Conservation (phyloP, 768 basidiomycete genomes). For the Daedaleopsis nitida region DNA sequence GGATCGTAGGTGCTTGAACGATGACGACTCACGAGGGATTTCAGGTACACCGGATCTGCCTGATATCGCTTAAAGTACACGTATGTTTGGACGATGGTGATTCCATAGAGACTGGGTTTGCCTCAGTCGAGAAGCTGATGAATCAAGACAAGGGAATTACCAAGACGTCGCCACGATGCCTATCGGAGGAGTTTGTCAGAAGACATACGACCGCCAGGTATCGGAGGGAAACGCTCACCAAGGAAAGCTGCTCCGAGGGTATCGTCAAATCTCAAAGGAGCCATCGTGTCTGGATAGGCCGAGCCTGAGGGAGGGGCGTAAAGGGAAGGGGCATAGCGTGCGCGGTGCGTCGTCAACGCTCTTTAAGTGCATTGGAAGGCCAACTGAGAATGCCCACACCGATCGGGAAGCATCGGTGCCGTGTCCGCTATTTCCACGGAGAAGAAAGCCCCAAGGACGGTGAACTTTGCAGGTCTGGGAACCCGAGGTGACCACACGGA, state of each 20-base stretch:
- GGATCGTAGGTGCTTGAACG: too few species aligned
- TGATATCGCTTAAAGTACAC: constrained; percentile 18
- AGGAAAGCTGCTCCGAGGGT: constrained; percentile 22
- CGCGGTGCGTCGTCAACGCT: not conserved
- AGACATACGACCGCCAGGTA: not conserved
- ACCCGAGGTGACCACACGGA: not conserved
- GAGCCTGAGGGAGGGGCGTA: not conserved
- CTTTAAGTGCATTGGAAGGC: not conserved
- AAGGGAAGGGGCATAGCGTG: not conserved
- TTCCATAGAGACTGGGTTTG: constrained; percentile 24
- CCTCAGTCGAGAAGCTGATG: not conserved
- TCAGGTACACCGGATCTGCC: constrained; percentile 9
- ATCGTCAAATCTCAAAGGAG: constrained; percentile 16
- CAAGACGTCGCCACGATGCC: constrained; percentile 17
- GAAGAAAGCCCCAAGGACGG: not conserved
- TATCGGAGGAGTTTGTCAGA: not conserved
- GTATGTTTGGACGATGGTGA: constrained; percentile 23
- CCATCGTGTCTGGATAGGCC: not conserved
- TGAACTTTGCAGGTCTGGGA: not conserved
- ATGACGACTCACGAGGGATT: constrained; percentile 10
- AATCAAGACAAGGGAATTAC: not conserved
- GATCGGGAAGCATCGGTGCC: not conserved
- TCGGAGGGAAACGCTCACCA: constrained; percentile 1
- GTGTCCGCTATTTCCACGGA: not conserved
- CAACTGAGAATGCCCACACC: not conserved